Evolutionary conservation across 352 stramenopile genomes (phyloP), one percentile per base, ranked within the genome.

Genomic region (Pilasporangium apinafurcum): DNA sequence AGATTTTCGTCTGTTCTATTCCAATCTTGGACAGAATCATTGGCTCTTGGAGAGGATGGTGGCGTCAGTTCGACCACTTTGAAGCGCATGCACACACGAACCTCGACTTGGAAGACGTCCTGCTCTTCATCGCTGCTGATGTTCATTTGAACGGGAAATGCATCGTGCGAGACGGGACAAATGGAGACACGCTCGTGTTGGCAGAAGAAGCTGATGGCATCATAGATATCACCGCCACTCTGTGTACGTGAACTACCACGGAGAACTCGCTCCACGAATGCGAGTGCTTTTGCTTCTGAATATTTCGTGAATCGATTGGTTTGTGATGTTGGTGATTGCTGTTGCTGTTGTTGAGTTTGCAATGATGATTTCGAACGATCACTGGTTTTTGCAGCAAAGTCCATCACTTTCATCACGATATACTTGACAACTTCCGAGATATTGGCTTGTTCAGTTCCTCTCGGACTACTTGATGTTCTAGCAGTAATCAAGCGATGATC

Each of bases 201-300:
- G 34, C 75, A 86, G 43, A 87, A 69, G 37, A 84, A 82, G 30
- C 68, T 79, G 55, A 88, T 86, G 30, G 75, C 65, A 41, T 91
- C 75, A 56, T 88, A 91, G 48, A 91, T 88, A 43, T 91, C 78
- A 3, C 78, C 75, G 10, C 78, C 75, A 20, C 67, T 91, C 58
- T 88, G 72, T 22, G 78, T 91, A 35, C 78, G 60, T 14, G 72
- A 78, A 35, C 73, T 86, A 13, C 72, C 73, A 30, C 78, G 60
- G 22, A 91, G 50, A 3, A 86, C 73, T 14, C 75, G 73, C 43
- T 91, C 73, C 16, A 86, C 70, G 47, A 91, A 88, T 18, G 68
- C 53, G 16, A 91, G 54, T 13, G 68, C 70, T 39, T 56, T 68
- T 8, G 69, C 71, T 44, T 90, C 77, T 4, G 41, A 59, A 33